These are phyloP conservation scores for Starmerella sirachaensis DNA, from an alignment of 805 yeast genomes.

Conservation along the genomic window DNA sequence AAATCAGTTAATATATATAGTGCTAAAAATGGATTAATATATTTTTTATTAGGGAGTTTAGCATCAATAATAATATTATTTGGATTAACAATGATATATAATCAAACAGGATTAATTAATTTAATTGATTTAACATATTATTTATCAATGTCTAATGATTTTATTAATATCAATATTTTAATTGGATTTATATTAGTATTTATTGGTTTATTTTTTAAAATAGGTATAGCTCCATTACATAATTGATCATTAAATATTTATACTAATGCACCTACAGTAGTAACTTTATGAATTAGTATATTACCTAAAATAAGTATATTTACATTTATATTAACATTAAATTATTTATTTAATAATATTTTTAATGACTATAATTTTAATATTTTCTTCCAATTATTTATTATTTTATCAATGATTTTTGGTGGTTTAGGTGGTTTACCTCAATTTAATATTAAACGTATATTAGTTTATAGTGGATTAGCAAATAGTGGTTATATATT, in stretches of 20 bases:
- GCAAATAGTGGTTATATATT: neutral
- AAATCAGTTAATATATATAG: neutral
- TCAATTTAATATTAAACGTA: conserved; percentile 1
- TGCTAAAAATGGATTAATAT: neutral
- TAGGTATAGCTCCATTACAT: neutral
- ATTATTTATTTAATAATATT: neutral
- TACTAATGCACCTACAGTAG: neutral
- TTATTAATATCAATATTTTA: neutral
- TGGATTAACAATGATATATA: neutral
- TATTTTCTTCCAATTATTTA: neutral
- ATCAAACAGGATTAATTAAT: neutral
- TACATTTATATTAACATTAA: neutral
- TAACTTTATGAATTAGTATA: neutral
- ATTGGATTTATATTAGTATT: neutral
- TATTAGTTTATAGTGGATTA: neutral
- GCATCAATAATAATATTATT: neutral
- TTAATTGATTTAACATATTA: neutral
- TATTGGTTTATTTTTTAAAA: neutral
- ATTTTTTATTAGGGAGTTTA: neutral
- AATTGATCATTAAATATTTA: neutral
- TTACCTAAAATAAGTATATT: conserved; percentile 1
- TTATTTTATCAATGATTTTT: neutral
- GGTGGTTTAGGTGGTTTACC: neutral
- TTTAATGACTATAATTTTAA: neutral
- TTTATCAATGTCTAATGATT: neutral